Evolutionary conservation across 768 basidiomycete genomes (phyloP), one percentile per base, ranked within the genome.

Genomic region (Tricholoma hemisulphureum): DNA sequence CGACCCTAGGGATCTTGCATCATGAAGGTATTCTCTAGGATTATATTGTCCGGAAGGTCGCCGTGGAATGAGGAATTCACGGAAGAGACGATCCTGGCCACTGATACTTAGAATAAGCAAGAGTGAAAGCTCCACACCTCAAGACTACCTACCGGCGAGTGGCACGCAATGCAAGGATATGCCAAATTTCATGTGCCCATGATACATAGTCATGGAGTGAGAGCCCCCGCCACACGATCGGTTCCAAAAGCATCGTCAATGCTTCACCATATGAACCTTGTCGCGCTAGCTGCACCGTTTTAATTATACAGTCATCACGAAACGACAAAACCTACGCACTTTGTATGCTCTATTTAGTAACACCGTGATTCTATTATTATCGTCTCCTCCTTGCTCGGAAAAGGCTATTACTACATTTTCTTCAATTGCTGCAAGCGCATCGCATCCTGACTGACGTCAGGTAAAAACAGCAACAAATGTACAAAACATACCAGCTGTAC

Each of bases 141-240:
- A n/a, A 56, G 34, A 31, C 39, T 41, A 68, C 75, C 39, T 67
- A 89, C 91, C 86, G 81, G 54, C 92, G 84, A 57, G 82, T 84
- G 11, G 86, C 82, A 21, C 88, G 81, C 58, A 91, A 69, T 11
- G 79, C 80, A 24, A 94, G 75, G 53, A 90, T 81, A 66, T 90
- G 83, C 93, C 91, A 94, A 45, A 93, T 80, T 66, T 87, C 82
- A 49, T 78, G 75, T 18, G 88, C 85, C 92, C 93, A 94, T 31
- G 78, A 72, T n/a, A 75, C 72, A 68, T 89, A 89, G 67, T 88
- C 86, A 34, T 79, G 73, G 18, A 89, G 68, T 11, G 79, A 78
- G 48, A 94, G 72, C 6, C 86, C 83, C 2, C 78, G 73, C 91
- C 92, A 94, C 14, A 86, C 82, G 28, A 80, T 74, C 1, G 88